Conservation (phyloP, 148 eudicot species). For the Vaccinium macrocarpon region DNA sequence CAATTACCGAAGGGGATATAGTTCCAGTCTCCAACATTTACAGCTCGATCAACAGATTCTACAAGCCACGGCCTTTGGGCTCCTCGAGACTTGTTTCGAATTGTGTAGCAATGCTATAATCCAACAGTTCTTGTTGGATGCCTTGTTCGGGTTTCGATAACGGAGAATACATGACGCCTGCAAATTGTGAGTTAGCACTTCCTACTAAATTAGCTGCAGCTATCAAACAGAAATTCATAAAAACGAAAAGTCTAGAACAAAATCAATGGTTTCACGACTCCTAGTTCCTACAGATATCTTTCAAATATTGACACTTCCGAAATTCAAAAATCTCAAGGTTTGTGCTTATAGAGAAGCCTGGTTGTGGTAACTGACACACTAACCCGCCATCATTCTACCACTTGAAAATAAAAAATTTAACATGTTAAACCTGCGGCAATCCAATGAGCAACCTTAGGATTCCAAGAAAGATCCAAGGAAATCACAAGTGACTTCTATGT, state of each 20-base stretch:
- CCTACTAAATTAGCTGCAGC: neutral
- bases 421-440: neutral
- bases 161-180: conserved; percentile 38
- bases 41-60: neutral
- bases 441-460: neutral
- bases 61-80: neutral
- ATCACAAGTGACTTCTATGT: no score
- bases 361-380: no score
- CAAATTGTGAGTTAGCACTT: conserved; percentile 4
- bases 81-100: neutral
- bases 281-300: neutral
- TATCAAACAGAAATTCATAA: neutral
- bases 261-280: neutral
- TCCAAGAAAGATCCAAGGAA: neutral
- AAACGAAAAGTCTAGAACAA: neutral
- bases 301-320: neutral
- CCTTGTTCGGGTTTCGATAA: conserved; percentile 11
- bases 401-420: neutral
- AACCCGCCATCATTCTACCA: no score
- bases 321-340: neutral
- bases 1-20: neutral
- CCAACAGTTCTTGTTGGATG: conserved; percentile 18
- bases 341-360: no score
- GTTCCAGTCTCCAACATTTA: neutral
- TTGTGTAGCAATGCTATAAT: neutral